A percentile compares a stretch with the other conserved stretches of the same genome.
Conservation (phyloP, 169 alveolate genomes). For the Babesia divergens region DNA sequence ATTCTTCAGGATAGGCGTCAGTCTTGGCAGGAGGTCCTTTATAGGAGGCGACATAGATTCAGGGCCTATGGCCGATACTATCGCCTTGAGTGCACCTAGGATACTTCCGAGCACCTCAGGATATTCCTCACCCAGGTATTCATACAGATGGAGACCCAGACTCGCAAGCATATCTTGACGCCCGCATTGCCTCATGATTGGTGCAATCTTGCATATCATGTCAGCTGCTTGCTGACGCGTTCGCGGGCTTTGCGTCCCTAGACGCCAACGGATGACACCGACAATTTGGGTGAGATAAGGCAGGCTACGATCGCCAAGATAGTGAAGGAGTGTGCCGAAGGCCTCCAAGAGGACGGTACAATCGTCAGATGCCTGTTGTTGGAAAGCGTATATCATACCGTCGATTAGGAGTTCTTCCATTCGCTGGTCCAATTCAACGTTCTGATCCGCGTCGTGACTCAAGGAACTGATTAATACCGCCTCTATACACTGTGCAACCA, state of each 20-base stretch:
- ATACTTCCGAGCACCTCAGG: conserved; percentile 99
- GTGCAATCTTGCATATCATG: conserved; percentile 93
- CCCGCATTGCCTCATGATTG: conserved; percentile 94
- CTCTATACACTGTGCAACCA: conserved; percentile 97
- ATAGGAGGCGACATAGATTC: conserved; percentile 99
- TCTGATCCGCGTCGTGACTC: conserved; percentile 59
- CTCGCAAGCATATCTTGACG: conserved; percentile 97
- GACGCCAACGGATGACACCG: conserved; percentile 97
- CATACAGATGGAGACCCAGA: conserved; percentile 94
- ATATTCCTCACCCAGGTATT: conserved; percentile 99
- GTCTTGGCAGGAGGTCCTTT: conserved; percentile 97
- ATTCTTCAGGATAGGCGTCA: conserved; percentile 98
- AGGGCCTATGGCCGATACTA: conserved; percentile 98
- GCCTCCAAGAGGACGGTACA: conserved; percentile 92
- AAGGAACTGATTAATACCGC: conserved; percentile 81
- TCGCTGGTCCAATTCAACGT: conserved; percentile 92
- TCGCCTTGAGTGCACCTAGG: conserved; percentile 96
- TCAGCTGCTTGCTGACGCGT: conserved; percentile 99
- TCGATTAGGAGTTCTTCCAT: conserved; percentile 97
- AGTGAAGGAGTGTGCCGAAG: conserved; percentile 95
- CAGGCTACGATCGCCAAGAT: conserved; percentile 94
- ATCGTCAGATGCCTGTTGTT: conserved; percentile 95
- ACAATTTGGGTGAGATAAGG: conserved; percentile 96
- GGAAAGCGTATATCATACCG: conserved; percentile 97
- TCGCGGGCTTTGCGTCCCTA: conserved; percentile 92